phyloP scores from a whole-genome alignment of 2,329 filamentous ascomycete genomes.

The Celoporthe dispersa region DNA sequence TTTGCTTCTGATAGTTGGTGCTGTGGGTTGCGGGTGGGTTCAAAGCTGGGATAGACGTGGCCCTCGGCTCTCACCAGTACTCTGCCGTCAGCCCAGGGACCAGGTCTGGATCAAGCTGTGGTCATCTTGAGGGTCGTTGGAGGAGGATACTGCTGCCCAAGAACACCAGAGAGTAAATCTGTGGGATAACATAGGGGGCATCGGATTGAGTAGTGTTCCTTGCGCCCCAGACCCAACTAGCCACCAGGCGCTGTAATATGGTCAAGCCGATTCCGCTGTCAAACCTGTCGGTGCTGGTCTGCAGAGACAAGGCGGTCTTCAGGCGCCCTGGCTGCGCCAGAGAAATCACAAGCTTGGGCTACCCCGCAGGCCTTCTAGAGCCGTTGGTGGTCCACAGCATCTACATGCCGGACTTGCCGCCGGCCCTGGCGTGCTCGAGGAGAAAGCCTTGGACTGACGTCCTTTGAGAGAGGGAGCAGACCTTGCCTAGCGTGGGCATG shows the following conservation, averaged over 20 bases:
- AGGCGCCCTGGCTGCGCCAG: neutral
- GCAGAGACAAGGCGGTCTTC: neutral
- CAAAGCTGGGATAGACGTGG: neutral
- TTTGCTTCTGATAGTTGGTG: neutral
- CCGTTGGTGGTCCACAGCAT: neutral
- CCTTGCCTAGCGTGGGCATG: neutral
- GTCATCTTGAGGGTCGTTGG: neutral
- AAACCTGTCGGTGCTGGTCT: neutral
- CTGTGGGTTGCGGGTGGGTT: neutral
- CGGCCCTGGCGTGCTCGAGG: neutral
- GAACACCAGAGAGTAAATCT: neutral
- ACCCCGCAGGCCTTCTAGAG: neutral
- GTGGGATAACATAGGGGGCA: neutral
- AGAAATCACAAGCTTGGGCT: neutral
- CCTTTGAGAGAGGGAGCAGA: neutral
- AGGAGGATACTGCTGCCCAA: neutral
- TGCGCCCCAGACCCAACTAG: neutral
- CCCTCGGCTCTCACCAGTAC: neutral
- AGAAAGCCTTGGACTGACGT: neutral
- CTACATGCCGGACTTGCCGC: neutral
- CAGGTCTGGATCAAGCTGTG: neutral
- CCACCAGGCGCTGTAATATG: neutral
- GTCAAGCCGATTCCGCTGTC: conserved; percentile 3
- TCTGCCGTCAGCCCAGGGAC: neutral
- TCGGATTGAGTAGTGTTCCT: neutral